A percentile compares a stretch with the other conserved stretches of the same genome.
phyloP scores from a whole-genome alignment of 768 basidiomycete genomes.

The Boletus eberwhitei region DNA sequence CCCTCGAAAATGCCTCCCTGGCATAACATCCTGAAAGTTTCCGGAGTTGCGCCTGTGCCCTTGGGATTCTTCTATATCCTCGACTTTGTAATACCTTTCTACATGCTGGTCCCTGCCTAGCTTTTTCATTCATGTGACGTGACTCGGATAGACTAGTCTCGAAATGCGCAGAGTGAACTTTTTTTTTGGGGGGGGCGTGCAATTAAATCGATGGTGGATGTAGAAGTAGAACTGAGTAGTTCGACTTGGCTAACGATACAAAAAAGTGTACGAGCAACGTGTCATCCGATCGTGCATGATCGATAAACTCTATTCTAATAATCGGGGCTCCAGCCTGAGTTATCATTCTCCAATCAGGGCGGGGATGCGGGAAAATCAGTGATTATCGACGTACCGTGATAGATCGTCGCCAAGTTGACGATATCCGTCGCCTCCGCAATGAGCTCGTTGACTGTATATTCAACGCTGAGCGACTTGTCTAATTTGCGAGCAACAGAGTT shows the following conservation, averaged over 20 bases:
- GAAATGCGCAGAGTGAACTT: slow-evolving; percentile 14
- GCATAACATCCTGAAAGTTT: slow-evolving; percentile 8
- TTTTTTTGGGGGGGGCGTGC: neutral
- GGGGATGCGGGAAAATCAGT: neutral
- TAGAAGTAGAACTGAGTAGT: no score
- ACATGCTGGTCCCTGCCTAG: slow-evolving; percentile 15
- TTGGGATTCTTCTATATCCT: slow-evolving; percentile 24
- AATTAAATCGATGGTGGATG: slow-evolving; percentile 13
- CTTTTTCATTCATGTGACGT: slow-evolving; percentile 15
- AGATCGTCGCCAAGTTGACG: slow-evolving; percentile 77
- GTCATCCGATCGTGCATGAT: neutral
- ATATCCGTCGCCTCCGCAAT: slow-evolving; percentile 84
- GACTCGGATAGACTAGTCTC: slow-evolving; percentile 24
- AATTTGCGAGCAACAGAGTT: slow-evolving; percentile 78
- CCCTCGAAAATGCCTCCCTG: slow-evolving; percentile 13
- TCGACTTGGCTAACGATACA: slow-evolving; percentile 2
- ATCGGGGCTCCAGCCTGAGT: slow-evolving; percentile 44
- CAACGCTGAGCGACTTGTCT: slow-evolving; percentile 80
- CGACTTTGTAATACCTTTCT: slow-evolving; percentile 31
- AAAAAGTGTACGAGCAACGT: neutral
- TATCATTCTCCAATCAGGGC: neutral
- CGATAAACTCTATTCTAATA: slow-evolving; percentile 19
- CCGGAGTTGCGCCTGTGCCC: slow-evolving; percentile 14
- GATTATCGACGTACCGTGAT: slow-evolving; percentile 48
- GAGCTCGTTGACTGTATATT: slow-evolving; percentile 91